Base-by-base conservation (phyloP, 2,329 filamentous ascomycete species). In the Fusarium tjaetaba region DNA sequence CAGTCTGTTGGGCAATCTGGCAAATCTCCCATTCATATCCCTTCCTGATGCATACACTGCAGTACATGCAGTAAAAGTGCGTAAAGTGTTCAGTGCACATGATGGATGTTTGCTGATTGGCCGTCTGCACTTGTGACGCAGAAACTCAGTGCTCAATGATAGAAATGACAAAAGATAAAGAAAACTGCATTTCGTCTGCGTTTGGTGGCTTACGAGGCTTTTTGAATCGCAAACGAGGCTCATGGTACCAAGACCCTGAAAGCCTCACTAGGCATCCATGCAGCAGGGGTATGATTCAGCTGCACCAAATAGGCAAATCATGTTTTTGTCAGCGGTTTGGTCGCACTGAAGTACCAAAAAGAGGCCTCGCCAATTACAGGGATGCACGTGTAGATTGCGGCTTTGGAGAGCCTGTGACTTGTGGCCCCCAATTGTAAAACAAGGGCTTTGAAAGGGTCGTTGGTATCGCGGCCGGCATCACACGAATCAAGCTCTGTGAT, bases 81-180 rank as follows among this genome's bases (percentile, higher is more conserved):
- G 55, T 71, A 20, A 51, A 67, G n/a, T 71, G 39, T 22, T 67
- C 59, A 3, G 52, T 67, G 61, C 67, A 71, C 61, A 71, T 70
- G 39, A n/a, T 32, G 36, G 8, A 18, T 28, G 34, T 14, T 46
- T 32, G 41, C 18, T n/a, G n/a, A 36, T 28, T 41, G 45, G 28
- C 2, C 22, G 9, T 26, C 15, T 48, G n/a, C 5, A 2, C 5
- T 14, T 41, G 34, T 34, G 61, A 57, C 3, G 9, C 14, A 20
- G 22, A 28, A 8, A 26, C 1, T 10, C 16, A 34, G 20, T 38
- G 28, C 26, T 15, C 38, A 22, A 13, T 11, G 38, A 11, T 22
- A 39, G 38, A 22, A 24, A n/a, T 34, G 11, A 34, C 8, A 42
- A 57, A 16, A 39, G 7, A 43, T 28, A 3, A 22, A 24, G 18